These are phyloP conservation scores for Peterozyma xylosa DNA, from an alignment of 805 yeast species.

Conservation along the genomic window DNA sequence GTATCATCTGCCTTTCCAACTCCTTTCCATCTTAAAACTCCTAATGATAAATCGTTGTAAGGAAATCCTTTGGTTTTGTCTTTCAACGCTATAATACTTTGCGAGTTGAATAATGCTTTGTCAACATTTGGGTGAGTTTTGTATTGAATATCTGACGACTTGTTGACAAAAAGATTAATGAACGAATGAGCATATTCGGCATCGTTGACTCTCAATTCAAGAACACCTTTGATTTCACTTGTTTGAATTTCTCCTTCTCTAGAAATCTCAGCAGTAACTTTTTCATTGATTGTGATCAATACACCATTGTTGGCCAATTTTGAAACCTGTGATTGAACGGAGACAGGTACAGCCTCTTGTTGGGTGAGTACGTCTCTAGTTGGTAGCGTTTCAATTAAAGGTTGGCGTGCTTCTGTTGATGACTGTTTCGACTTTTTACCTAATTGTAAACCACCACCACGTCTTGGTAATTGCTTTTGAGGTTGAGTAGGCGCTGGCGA, in stretches of 20 bases:
- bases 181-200: slow-evolving; percentile 61
- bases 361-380: slow-evolving; percentile 13
- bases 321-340: slow-evolving; percentile 8
- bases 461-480: slow-evolving; percentile 31
- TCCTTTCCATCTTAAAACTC: slow-evolving; percentile 90
- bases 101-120: slow-evolving; percentile 53
- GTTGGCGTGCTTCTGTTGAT: slow-evolving; percentile 16
- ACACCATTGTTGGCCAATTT: slow-evolving; percentile 63
- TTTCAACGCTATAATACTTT: slow-evolving; percentile 60
- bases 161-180: slow-evolving; percentile 46
- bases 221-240: slow-evolving; percentile 83
- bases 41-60: slow-evolving; percentile 80
- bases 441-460: slow-evolving; percentile 65
- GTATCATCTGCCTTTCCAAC: slow-evolving; percentile 56
- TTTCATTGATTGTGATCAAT: slow-evolving; percentile 69
- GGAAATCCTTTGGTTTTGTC: slow-evolving; percentile 82
- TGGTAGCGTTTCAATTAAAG: slow-evolving; percentile 20
- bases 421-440: slow-evolving; percentile 41
- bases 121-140: slow-evolving; percentile 97
- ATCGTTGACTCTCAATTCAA: slow-evolving; percentile 81
- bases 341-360: slow-evolving; percentile 16
- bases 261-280: slow-evolving; percentile 64
- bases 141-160: slow-evolving; percentile 51
- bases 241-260: slow-evolving; percentile 73
- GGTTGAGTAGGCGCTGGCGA: slow-evolving; percentile 9